phyloP scores from a whole-genome alignment of 768 basidiomycete species.

The Lentinula sp. region DNA sequence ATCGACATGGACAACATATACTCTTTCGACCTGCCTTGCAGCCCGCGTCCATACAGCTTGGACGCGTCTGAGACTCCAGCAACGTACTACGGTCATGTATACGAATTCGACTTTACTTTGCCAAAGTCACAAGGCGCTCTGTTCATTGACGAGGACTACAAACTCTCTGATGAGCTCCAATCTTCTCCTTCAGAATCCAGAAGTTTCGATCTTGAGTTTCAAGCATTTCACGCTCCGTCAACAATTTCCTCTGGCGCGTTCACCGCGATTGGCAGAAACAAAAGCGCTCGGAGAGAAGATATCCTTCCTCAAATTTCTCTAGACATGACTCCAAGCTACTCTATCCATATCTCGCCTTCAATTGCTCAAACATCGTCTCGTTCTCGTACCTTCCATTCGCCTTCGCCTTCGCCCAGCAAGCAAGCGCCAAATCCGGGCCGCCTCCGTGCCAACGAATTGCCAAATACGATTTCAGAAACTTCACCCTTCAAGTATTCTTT shows the following conservation, averaged over 20 bases:
- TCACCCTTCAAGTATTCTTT: neutral
- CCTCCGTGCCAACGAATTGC: neutral
- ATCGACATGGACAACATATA: neutral
- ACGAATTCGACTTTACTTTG: neutral
- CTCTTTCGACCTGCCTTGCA: neutral
- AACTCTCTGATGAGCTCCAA: neutral
- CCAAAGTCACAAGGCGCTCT: neutral
- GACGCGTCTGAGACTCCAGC: constrained; percentile 1
- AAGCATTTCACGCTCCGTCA: neutral
- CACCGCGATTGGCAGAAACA: neutral
- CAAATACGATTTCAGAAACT: neutral
- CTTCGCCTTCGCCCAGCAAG: neutral
- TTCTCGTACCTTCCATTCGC: neutral
- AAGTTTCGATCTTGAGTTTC: neutral
- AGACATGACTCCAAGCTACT: neutral
- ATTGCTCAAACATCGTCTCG: neutral
- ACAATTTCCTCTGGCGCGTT: neutral
- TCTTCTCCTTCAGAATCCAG: neutral
- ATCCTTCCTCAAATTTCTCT: neutral
- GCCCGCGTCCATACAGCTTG: neutral
- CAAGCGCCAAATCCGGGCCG: neutral
- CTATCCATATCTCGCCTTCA: neutral
- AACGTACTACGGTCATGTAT: neutral
- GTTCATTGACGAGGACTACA: neutral
- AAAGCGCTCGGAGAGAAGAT: constrained; percentile 1